Conservation (phyloP, 768 basidiomycete genomes). For the Psilocybe azurescens region DNA sequence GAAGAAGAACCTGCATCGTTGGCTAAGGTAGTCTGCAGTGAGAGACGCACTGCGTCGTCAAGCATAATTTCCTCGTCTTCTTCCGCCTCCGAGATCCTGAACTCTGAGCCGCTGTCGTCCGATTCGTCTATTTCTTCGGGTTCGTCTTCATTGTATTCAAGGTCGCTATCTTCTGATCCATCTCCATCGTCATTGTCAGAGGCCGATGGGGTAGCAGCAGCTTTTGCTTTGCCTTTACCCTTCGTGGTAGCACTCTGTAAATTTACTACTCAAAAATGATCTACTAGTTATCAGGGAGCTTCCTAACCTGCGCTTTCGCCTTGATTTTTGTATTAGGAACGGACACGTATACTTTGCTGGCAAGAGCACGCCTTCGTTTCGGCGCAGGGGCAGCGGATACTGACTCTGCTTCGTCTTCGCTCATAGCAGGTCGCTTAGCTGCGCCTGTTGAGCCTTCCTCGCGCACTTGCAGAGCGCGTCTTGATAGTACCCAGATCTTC, state of each 20-base stretch:
- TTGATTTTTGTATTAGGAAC: conserved; percentile 27
- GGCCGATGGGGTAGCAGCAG: conserved; percentile 21
- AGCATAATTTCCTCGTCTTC: conserved; percentile 62
- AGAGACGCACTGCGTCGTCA: conserved; percentile 58
- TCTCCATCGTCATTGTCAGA: conserved; percentile 38
- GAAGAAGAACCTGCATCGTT: conserved; percentile 44
- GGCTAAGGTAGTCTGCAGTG: conserved; percentile 41
- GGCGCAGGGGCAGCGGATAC: conserved; percentile 29
- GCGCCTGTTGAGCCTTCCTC: conserved; percentile 15
- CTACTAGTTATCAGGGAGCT: conserved; percentile 3
- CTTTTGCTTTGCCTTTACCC: conserved; percentile 41
- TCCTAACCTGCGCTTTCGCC: conserved; percentile 30
- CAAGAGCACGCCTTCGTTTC: conserved; percentile 42
- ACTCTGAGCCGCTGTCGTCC: conserved; percentile 67
- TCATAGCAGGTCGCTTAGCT: conserved; percentile 32
- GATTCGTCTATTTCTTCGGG: conserved; percentile 48
- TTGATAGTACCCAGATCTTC: conserved; percentile 31
- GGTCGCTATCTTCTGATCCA: conserved; percentile 30
- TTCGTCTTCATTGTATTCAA: conserved; percentile 31
- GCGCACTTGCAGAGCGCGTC: conserved; percentile 23
- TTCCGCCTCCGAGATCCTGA: conserved; percentile 43
- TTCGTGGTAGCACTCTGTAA: conserved; percentile 19
- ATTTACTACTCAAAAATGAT: not conserved
- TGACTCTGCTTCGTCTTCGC: conserved; percentile 27
- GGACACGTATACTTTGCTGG: conserved; percentile 39